Evolutionary conservation across 2,329 filamentous ascomycete species (phyloP).

Genomic region (Pestalotiopsis sp.): DNA sequence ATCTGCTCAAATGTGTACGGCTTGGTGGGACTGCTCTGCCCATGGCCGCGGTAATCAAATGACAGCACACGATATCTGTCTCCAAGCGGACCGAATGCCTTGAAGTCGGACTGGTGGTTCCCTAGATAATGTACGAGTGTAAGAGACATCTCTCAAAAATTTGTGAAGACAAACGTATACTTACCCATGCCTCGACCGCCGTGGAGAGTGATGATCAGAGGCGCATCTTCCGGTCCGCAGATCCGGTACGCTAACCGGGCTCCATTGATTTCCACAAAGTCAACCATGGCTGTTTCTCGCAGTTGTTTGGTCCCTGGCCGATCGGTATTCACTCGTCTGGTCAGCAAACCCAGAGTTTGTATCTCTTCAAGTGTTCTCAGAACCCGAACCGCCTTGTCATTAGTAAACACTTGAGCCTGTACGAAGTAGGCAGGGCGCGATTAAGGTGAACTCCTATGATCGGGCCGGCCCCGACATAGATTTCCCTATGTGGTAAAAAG

Average conservation of each 20-base stretch:
- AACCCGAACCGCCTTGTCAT: not conserved
- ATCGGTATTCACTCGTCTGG: too few species aligned
- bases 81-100: conserved; percentile 29
- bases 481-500: not conserved
- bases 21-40: conserved; percentile 32
- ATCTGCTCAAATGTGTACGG: conserved; percentile 37
- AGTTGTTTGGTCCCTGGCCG: too few species aligned
- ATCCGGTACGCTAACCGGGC: conserved; percentile 33
- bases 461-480: not conserved
- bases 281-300: conserved; percentile 12
- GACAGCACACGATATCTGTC: conserved; percentile 31
- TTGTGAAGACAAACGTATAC: not conserved
- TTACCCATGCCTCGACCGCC: conserved; percentile 36
- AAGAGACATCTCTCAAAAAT: not conserved
- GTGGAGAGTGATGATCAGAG: conserved; percentile 36
- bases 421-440: not conserved
- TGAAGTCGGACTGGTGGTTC: conserved; percentile 34
- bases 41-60: conserved; percentile 38
- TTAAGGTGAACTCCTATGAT: not conserved
- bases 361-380: too few species aligned
- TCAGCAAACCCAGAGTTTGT: too few species aligned
- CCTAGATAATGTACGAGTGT: conserved; percentile 18
- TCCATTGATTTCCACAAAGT: conserved; percentile 33
- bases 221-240: conserved; percentile 27
- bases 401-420: too few species aligned